Percentiles rank a stretch among this genome's conserved stretches.
Conservation (phyloP, 805 yeast genomes). For the Ogataea allantospora region DNA sequence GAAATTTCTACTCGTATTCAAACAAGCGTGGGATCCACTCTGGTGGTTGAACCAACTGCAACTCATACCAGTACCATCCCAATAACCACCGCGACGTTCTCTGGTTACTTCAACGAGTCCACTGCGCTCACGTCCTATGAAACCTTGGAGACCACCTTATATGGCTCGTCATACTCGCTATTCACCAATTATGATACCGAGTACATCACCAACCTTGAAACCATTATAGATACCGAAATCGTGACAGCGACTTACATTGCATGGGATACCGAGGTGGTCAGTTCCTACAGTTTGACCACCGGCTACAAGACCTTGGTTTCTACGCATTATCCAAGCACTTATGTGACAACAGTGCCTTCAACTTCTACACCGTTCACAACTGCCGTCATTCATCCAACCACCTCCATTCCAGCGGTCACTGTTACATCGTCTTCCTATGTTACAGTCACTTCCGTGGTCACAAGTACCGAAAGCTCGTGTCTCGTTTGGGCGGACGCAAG, state of each 20-base stretch:
- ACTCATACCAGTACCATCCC: conserved; percentile 14
- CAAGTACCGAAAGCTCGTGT: conserved; percentile 3
- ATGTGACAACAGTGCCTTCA: conserved; percentile 3
- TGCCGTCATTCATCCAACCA: background rate
- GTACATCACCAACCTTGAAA: conserved; percentile 6
- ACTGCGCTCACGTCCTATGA: conserved; percentile 4
- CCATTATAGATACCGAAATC: conserved; percentile 1
- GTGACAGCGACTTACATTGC: conserved; percentile 17
- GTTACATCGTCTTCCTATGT: background rate
- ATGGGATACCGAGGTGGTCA: conserved; percentile 12
- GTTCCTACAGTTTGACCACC: conserved; percentile 12
- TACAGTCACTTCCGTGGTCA: conserved; percentile 7
- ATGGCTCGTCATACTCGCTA: conserved; percentile 9
- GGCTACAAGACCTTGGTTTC: conserved; percentile 14
- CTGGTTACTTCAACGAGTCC: conserved; percentile 17
- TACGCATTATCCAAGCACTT: conserved; percentile 15
- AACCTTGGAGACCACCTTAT: conserved; percentile 6
- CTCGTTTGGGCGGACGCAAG: conserved; percentile 7
- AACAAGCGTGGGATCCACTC: conserved; percentile 6
- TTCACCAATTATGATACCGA: conserved; percentile 8
- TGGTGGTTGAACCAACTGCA: conserved; percentile 12
- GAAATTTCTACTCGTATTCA: conserved; percentile 5
- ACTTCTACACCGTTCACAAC: conserved; percentile 1
- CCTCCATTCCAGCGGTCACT: background rate
- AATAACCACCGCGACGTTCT: conserved; percentile 6